Base-by-base conservation (phyloP, 768 basidiomycete species). In the Suillus variegatus region DNA sequence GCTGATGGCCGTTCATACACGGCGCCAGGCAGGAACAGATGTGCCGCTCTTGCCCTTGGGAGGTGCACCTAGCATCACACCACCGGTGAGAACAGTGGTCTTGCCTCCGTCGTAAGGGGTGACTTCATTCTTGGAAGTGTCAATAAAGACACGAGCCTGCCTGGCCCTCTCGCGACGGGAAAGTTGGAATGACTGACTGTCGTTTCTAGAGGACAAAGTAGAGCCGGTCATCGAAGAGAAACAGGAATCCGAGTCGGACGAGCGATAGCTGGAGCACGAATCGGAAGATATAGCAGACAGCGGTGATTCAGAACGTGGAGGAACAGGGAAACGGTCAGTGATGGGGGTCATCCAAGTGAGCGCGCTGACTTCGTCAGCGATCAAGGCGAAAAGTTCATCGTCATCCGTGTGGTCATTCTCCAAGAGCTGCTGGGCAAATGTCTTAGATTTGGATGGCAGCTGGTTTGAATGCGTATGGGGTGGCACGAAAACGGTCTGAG, bases 71-170 rank as follows among this genome's bases (percentile, higher is more conserved):
- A 94, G 89, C 92, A 94, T 94, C 69, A 93, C 92, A 68, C 92
- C 92, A 64, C 92, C 92, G 3, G 92, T 93, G 70, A 94, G 86
- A 60, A 93, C 92, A 36, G 92, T 93, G 62, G 92, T 94, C 84
- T 92, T 93, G 68, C 92, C 92, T 64, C 91, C 92, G 69, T 94
- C 92, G 71, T 94, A 94, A 71, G 90, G 90, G 56, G 92, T 93
- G 67, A 93, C 90, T 54, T 90, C 90, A 62, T 78, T 92, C 82
- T 88, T 93, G 72, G 88, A 78, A 25, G 82, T 85, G 76, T 94
- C 92, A 63, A 94, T 76, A 73, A 84, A 92, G 69, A 93, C 89
- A 67, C 86, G 87, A 28, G 85, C 84, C 74, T 89, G 88, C 67
- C 88, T 84, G 10, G 86, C 85, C 60, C 83, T 84, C 75, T 92